Conservation (phyloP, 2,329 filamentous ascomycete genomes). For the Zasmidium cellare region DNA sequence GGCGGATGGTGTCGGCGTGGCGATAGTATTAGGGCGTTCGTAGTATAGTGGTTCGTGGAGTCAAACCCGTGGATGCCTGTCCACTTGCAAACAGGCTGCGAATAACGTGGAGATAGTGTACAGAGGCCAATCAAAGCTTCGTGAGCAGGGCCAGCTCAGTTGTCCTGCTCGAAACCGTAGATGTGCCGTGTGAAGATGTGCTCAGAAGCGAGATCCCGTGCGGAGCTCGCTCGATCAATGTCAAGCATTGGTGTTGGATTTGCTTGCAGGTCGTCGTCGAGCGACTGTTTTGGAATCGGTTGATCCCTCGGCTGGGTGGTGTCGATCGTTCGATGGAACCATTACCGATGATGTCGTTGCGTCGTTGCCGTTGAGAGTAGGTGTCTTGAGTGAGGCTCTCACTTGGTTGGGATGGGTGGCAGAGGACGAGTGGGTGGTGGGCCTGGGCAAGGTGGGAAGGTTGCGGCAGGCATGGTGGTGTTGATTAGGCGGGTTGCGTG, state of each 20-base stretch:
- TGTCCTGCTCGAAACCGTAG: slow-evolving; percentile 1
- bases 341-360: slow-evolving; percentile 3
- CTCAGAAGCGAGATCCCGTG: not conserved
- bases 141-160: slow-evolving; percentile 1
- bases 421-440: slow-evolving; percentile 50
- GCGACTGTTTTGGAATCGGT: not conserved
- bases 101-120: not conserved
- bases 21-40: not conserved
- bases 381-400: slow-evolving; percentile 16
- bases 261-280: slow-evolving; percentile 2
- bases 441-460: slow-evolving; percentile 49
- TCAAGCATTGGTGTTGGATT: not conserved
- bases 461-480: slow-evolving; percentile 41
- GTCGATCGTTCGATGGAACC: not conserved
- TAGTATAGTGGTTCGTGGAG: slow-evolving; percentile 2
- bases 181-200: slow-evolving; percentile 1
- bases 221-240: slow-evolving; percentile 1
- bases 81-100: not conserved
- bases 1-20: not conserved
- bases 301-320: not conserved
- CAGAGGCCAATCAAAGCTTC: slow-evolving; percentile 3
- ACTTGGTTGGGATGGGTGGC: slow-evolving; percentile 46
- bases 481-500: not conserved
- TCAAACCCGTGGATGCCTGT: slow-evolving; percentile 7
- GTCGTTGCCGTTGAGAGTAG: not conserved